A percentile compares a stretch with the other conserved stretches of the same genome.
phyloP scores from a whole-genome alignment of 139 green algal genomes.

The Trebouxia sp. region DNA sequence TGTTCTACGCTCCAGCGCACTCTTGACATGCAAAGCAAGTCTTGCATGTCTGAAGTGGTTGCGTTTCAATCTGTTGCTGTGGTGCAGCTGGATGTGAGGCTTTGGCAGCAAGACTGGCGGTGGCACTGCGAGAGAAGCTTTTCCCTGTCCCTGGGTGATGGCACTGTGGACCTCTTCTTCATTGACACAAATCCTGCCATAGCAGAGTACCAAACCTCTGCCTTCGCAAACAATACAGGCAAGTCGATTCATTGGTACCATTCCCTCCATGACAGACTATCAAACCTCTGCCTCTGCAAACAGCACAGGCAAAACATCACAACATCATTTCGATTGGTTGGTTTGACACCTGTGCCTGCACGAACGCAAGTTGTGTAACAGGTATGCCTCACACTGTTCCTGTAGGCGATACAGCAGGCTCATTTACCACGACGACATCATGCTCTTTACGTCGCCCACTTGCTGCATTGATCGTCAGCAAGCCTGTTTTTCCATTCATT shows the following conservation, averaged over 20 bases:
- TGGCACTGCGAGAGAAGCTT: constrained; percentile 64
- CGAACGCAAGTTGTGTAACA: no score
- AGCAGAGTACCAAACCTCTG: constrained; percentile 39
- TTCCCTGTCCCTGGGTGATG: constrained; percentile 26
- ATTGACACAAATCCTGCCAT: constrained; percentile 73
- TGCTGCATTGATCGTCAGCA: no score
- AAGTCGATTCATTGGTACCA: neutral
- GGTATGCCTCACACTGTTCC: no score
- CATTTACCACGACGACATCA: no score
- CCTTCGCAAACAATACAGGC: constrained; percentile 51
- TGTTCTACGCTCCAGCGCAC: neutral
- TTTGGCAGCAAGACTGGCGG: constrained; percentile 46
- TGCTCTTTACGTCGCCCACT: no score
- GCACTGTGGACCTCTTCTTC: constrained; percentile 63
- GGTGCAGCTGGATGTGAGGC: constrained; percentile 45
- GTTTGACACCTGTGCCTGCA: no score
- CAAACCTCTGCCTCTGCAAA: no score
- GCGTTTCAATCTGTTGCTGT: neutral
- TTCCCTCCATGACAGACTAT: no score
- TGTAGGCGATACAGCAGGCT: no score
- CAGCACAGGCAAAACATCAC: no score
- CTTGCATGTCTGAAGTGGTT: neutral
- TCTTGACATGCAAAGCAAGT: neutral
- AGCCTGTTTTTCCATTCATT: no score
- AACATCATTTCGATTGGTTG: no score